These are phyloP conservation scores for Penicillium parvum DNA, from an alignment of 495 filamentous ascomycete genomes.

Conservation along the genomic window DNA sequence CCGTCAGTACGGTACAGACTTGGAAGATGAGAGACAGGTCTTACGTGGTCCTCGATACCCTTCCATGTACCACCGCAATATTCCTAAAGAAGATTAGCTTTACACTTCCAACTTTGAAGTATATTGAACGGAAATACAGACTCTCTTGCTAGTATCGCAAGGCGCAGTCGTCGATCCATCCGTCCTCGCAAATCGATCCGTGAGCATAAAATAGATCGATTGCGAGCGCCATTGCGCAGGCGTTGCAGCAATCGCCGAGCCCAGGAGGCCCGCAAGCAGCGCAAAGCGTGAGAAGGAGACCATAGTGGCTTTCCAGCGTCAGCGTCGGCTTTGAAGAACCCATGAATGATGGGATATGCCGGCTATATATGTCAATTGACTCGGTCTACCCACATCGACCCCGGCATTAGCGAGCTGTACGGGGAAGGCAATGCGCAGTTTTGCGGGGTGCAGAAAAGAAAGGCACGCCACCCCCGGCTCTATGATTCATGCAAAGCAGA, in stretches of 20 bases:
- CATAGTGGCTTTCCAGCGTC: too few species aligned
- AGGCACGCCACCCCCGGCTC: too few species aligned
- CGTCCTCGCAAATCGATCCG: constrained; percentile 68
- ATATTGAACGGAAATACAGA: constrained; percentile 9
- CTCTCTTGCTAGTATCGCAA: constrained; percentile 43
- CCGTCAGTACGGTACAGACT: too few species aligned
- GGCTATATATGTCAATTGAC: too few species aligned
- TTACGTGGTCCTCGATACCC: constrained; percentile 64
- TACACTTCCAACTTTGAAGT: neutral
- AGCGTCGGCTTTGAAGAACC: too few species aligned
- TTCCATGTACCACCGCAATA: constrained; percentile 77
- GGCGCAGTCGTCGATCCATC: constrained; percentile 57
- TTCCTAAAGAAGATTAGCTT: constrained; percentile 13
- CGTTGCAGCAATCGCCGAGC: constrained; percentile 33
- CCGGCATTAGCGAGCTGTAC: too few species aligned
- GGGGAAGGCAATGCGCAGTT: too few species aligned
- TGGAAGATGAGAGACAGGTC: constrained; percentile 6
- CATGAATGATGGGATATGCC: too few species aligned
- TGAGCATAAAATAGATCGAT: constrained; percentile 71
- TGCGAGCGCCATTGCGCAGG: constrained; percentile 57
- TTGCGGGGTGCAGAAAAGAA: too few species aligned
- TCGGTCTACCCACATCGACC: too few species aligned
- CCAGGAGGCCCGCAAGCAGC: constrained; percentile 16
- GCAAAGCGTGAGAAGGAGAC: constrained; percentile 13
- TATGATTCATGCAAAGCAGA: too few species aligned